Base-by-base conservation (phyloP, 2,329 filamentous ascomycete genomes). In the Acarospora socialis region DNA sequence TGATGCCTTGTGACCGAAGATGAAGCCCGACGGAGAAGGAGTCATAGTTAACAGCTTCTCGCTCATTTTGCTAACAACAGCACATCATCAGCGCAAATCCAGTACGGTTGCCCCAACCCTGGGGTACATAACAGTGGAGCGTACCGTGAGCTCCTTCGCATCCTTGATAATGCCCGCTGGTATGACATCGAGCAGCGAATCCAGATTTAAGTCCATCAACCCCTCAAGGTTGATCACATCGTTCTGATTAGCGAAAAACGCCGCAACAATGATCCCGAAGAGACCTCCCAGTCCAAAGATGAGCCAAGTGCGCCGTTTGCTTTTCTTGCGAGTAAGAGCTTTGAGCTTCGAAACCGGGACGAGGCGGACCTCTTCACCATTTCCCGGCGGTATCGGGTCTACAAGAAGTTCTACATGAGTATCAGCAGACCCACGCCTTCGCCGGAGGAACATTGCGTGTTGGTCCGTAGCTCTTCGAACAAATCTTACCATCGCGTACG, bases 11-110 rank as follows among this genome's bases (percentile, higher is more conserved):
- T 4, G 75, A 62, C 22, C 75, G 75, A 13, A 86, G 77, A 47
- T 92, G 81, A 18, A 90, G 60, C 4, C 90, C 92, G 28, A 95
- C 81, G 1, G 84, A 73, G 50, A 98, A 98, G 4, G 86, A 81
- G 60, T 98, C 90, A 57, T 93, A 93, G 47, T 79, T 80, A 42
- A 92, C 77, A 25, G 82, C 72, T 44, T 92, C 83, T 43, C 82
- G 77, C 57, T 95, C 86, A 47, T 79, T 77, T 61, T 82, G 81
- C 77, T 80, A 54, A 44, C 46, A 41, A 25, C 26, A 37, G 36
- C 21, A 38, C 29, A 27, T 35, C 33, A 39, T 37, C 35, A 42
- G 32, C 38, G 32, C 33, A 28, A 31, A 12, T 9, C 25, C 25
- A 28, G n/a, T n/a, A n/a, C n/a, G n/a, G n/a, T n/a, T n/a, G n/a